These are phyloP conservation scores for Xylariaceae sp. DNA, from an alignment of 2,329 filamentous ascomycete genomes.

Conservation along the genomic window DNA sequence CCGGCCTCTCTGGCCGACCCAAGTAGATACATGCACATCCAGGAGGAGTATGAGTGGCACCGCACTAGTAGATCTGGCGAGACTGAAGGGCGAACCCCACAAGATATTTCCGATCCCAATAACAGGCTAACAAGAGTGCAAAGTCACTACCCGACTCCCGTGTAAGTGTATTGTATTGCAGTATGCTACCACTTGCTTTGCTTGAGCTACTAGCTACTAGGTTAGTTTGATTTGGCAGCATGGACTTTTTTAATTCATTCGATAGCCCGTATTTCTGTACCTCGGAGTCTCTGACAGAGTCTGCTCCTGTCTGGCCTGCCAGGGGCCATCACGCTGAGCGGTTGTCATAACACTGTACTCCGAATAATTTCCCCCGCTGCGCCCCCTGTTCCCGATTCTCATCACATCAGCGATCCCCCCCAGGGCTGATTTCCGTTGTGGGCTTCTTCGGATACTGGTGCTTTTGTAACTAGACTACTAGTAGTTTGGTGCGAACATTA, in stretches of 20 bases:
- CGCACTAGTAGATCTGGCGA: neutral
- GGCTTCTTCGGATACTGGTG: conserved; percentile 15
- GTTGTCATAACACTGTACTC: too few relatives aligned
- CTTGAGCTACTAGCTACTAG: too few relatives aligned
- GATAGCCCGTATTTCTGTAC: too few relatives aligned
- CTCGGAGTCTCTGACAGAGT: too few relatives aligned
- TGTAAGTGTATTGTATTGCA: too few relatives aligned
- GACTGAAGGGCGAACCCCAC: neutral
- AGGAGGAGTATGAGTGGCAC: too few relatives aligned
- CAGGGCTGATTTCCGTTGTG: conserved; percentile 11
- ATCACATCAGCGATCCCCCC: conserved; percentile 1
- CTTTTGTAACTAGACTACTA: conserved; percentile 2
- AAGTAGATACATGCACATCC: too few relatives aligned
- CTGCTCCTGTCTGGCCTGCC: too few relatives aligned
- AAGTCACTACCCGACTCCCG: conserved; percentile 1
- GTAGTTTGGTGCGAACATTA: conserved; percentile 10
- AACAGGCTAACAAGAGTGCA: neutral
- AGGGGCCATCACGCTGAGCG: conserved; percentile 3
- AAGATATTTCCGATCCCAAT: neutral
- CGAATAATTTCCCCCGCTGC: conserved; percentile 14
- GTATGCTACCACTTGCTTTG: too few relatives aligned
- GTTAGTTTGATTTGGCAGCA: too few relatives aligned
- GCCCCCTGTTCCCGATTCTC: conserved; percentile 1
- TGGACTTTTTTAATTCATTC: too few relatives aligned
- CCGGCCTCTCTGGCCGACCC: too few relatives aligned